These are phyloP conservation scores for Ascochyta viciae-villosae DNA, from an alignment of 2,329 filamentous ascomycete species.

Conservation along the genomic window DNA sequence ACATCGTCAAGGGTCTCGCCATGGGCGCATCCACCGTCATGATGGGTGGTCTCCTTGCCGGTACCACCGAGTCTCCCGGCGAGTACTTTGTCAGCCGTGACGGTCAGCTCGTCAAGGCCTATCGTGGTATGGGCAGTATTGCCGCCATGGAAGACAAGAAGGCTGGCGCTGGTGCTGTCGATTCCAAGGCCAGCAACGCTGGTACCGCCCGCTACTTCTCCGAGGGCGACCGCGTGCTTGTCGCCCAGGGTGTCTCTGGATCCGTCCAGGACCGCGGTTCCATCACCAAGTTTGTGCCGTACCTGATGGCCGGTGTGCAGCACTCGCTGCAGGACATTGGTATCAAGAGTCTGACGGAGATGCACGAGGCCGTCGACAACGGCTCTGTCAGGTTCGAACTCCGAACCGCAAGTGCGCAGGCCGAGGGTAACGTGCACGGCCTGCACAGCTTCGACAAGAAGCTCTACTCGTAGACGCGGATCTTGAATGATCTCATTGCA, in stretches of 20 bases:
- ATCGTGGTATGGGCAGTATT: conserved; percentile 98
- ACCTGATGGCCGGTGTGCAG: conserved; percentile 93
- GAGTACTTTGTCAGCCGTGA: conserved; percentile 96
- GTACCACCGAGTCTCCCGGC: conserved; percentile 96
- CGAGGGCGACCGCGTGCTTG: conserved; percentile 91
- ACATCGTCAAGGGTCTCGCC: conserved; percentile 97
- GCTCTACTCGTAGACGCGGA: conserved; percentile 77
- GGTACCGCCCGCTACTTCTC: conserved; percentile 98
- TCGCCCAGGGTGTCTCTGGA: conserved; percentile 95
- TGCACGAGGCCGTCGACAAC: conserved; percentile 76
- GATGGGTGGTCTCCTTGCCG: conserved; percentile 98
- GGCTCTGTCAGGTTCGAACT: conserved; percentile 91
- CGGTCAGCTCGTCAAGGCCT: conserved; percentile 98
- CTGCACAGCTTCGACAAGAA: conserved; percentile 99
- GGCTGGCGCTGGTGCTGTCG: conserved; percentile 75
- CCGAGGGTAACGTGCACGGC: conserved; percentile 93
- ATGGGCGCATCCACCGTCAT: conserved; percentile 95
- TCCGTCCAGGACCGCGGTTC: conserved; percentile 82
- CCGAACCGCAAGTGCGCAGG: conserved; percentile 89
- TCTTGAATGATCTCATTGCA: conserved; percentile 29
- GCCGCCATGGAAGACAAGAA: conserved; percentile 99
- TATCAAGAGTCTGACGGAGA: conserved; percentile 76
- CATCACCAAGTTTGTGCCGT: conserved; percentile 93
- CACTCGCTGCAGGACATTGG: conserved; percentile 98
- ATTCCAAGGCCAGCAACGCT: conserved; percentile 79